A percentile compares a stretch with the other conserved stretches of the same genome.
Evolutionary conservation across 2,329 filamentous ascomycete genomes (phyloP).

Genomic region (Stagonosporopsis tanaceti): DNA sequence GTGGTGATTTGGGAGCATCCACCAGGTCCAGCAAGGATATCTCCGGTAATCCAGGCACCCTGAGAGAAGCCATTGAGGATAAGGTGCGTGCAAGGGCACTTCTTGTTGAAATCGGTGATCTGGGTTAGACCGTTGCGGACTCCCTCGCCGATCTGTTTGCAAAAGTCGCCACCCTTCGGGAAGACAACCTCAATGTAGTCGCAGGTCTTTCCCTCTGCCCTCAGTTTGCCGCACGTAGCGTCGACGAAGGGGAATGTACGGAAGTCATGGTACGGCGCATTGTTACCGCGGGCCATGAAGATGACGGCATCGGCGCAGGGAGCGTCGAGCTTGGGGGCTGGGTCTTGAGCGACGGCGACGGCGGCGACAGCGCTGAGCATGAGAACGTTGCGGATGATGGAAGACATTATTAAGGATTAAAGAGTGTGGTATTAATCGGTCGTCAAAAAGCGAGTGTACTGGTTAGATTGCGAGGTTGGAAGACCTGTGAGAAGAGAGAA

Average conservation of each 20-base stretch:
- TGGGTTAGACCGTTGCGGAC: conserved; percentile 31
- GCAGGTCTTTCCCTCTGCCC: conserved; percentile 34
- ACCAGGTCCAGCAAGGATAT: conserved; percentile 61
- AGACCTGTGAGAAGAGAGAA: conserved; percentile 30
- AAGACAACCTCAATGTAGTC: conserved; percentile 37
- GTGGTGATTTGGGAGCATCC: conserved; percentile 29
- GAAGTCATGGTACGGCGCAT: conserved; percentile 32
- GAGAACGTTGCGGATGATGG: conserved; percentile 33
- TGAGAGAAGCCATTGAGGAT: conserved; percentile 67
- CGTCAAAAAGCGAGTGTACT: conserved; percentile 33
- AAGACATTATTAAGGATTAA: conserved; percentile 41
- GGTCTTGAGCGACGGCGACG: conserved; percentile 41
- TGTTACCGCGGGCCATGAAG: conserved; percentile 36
- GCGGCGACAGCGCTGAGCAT: conserved; percentile 33
- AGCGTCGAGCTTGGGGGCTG: conserved; percentile 35
- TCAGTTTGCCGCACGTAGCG: conserved; percentile 32
- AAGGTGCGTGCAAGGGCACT: conserved; percentile 63
- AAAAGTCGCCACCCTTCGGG: conserved; percentile 24
- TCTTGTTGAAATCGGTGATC: conserved; percentile 63
- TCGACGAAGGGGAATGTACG: conserved; percentile 34
- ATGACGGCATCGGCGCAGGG: conserved; percentile 34
- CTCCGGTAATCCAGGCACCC: conserved; percentile 67
- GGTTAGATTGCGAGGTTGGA: conserved; percentile 32
- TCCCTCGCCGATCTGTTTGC: conserved; percentile 30
- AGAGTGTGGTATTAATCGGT: conserved; percentile 27